phyloP scores from a whole-genome alignment of 2,329 filamentous ascomycete species.

The Neoarthrinium moseri region DNA sequence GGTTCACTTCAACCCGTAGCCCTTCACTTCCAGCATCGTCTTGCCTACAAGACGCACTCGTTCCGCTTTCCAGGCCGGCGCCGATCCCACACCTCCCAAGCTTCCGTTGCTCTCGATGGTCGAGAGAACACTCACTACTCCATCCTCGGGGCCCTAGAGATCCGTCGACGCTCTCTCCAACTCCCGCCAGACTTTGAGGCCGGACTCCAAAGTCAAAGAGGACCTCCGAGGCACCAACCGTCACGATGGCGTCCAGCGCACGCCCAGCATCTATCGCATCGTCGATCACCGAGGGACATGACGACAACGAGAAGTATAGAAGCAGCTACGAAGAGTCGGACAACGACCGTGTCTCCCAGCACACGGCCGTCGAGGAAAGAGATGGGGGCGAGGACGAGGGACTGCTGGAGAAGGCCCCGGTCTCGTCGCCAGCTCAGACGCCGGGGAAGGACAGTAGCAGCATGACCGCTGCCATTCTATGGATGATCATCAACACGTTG shows the following conservation, averaged over 20 bases:
- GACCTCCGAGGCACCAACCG: too few species aligned
- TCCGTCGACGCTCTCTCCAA: too few species aligned
- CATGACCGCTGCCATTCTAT: slow-evolving; percentile 42
- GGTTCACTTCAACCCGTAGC: too few species aligned
- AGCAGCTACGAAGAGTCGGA: slow-evolving; percentile 27
- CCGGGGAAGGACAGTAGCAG: slow-evolving; percentile 27
- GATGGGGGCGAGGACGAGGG: slow-evolving; percentile 41
- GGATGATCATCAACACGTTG: slow-evolving; percentile 62
- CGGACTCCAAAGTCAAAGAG: too few species aligned
- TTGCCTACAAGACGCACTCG: too few species aligned
- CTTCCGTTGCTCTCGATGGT: neutral
- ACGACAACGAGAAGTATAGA: slow-evolving; percentile 32
- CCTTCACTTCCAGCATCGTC: too few species aligned
- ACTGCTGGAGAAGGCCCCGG: slow-evolving; percentile 31
- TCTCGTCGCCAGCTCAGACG: slow-evolving; percentile 31
- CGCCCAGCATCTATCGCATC: slow-evolving; percentile 28
- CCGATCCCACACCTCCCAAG: too few species aligned
- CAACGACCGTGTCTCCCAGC: slow-evolving; percentile 27
- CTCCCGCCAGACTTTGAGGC: too few species aligned
- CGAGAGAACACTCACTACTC: neutral
- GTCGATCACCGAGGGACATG: slow-evolving; percentile 29
- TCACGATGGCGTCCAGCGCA: slow-evolving; percentile 21
- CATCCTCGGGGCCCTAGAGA: neutral
- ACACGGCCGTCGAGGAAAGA: slow-evolving; percentile 34
- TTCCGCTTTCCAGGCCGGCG: too few species aligned